Base-by-base conservation (phyloP, 345 rosid genomes). In the Camelina laxa region DNA sequence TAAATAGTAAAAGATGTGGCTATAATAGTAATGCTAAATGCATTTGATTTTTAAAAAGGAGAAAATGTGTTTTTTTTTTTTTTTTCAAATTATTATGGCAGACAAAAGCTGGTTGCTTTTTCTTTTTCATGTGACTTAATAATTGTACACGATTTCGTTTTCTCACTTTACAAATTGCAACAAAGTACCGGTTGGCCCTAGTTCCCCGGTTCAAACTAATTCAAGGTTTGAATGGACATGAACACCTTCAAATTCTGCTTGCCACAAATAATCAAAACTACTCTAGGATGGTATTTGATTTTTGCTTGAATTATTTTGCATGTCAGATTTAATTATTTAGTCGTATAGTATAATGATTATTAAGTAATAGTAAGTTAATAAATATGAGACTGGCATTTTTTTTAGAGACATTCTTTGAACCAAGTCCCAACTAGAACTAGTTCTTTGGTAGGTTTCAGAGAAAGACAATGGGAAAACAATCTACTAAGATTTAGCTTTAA, bases 41-140 rank as follows among this genome's bases (percentile, higher is more conserved):
- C 15, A 63, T 14, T 56, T 15, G 30, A 11, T 4, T 1, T 2
- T 6, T 6, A 12, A n/a, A 58, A 33, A n/a, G 21, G n/a, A 53
- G 16, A 42, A 41, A 41, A n/a, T n/a, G n/a, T n/a, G n/a, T n/a
- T n/a, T n/a, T n/a, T 24, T 20, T 49, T 6, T 49, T 21, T 30
- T 39, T 56, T 0, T 1, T 8, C 4, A 16, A 48, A 11, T n/a
- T 53, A 47, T 35, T 54, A 73, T 74, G 78, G 72, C 72, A 66
- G 78, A 58, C 78, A 74, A 38, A 65, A 66, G 59, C 41, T 57
- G 41, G 38, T 55, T 45, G 31, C 47, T 21, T 66, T 47, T 42
- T 65, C 78, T 65, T 74, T 65, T 31, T 57, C 49, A 14, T 42
- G 64, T 55, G 77, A 55, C 70, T 55, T 33, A 55, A 14, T 30